Evolutionary conservation across 805 yeast genomes (phyloP), one percentile per base, ranked within the genome.

Genomic region (Wickerhamomyces rabaulensis): DNA sequence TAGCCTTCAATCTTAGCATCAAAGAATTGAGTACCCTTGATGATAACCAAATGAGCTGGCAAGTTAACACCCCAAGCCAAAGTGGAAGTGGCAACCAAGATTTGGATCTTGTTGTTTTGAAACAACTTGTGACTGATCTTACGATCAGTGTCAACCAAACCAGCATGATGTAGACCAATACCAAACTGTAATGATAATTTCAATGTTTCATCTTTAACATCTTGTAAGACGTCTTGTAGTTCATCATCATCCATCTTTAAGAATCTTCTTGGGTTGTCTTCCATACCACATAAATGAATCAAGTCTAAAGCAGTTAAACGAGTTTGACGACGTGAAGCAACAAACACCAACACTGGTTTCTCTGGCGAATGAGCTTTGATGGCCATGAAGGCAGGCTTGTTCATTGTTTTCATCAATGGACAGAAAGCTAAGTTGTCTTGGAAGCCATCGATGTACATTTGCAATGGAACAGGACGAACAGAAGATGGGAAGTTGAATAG

Each of bases 1-100:
- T 83, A 88, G 0, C 97, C 99, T 72, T 98, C 99, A 45, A 84
- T 84, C 62, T 91, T 88, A 0, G 98, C 76, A 63, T 94, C 95
- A 63, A 91, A 94, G 3, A 94, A 88, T 60, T 92, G 97, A 0
- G 99, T 94, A 1, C 99, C 99, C 60, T 94, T 94, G 37, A 94
- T 84, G 50, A 94, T 87, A 16, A 94, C 99, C 44, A 90, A 92
- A 6, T 96, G 97, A 2, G 99, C 99, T 1, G 99, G 99, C 47
- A 94, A 71, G 62, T 94, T 94, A 23, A 94, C 98, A 76, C 99
- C 99, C 99, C 99, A 94, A 0, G 99, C 99, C 50, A 94, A 76
- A 1, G 99, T 94, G 1, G 98, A 95, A 0, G 99, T 94, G 70
- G 97, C 91, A 56, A 95, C 84, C 16, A 94, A 70, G 1, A 94